Conservation (phyloP, 805 yeast genomes). For the Novakomyces olei region DNA sequence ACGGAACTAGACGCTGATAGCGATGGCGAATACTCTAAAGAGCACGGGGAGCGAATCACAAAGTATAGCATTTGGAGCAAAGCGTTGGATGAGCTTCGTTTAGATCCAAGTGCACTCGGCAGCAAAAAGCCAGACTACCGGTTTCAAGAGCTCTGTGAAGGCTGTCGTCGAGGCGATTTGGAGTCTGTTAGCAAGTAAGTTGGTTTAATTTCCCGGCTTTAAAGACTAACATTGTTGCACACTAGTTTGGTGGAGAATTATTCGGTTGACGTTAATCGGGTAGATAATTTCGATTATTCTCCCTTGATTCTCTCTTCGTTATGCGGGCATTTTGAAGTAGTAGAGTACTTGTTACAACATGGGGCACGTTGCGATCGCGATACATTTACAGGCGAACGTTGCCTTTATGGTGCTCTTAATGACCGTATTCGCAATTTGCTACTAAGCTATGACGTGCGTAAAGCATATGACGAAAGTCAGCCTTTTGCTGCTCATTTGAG, state of each 20-base stretch:
- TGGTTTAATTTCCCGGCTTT: neutral
- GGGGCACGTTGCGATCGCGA: constrained; percentile 68
- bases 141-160: constrained; percentile 28
- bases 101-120: neutral
- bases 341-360: constrained; percentile 32
- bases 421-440: constrained; percentile 40
- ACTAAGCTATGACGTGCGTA: constrained; percentile 38
- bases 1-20: neutral
- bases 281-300: constrained; percentile 54
- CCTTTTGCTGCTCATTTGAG: constrained; percentile 57
- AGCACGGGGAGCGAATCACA: neutral
- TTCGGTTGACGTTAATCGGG: constrained; percentile 20
- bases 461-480: constrained; percentile 40
- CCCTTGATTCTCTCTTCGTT: constrained; percentile 52
- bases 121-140: neutral
- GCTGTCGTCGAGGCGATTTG: constrained; percentile 48
- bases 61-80: neutral
- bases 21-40: neutral
- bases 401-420: constrained; percentile 57
- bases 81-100: neutral
- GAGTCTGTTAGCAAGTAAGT: constrained; percentile 24
- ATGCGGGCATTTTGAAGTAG: constrained; percentile 52
- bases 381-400: constrained; percentile 59
- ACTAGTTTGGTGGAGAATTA: constrained; percentile 3
- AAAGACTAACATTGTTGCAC: neutral